Conservation (phyloP, 139 green algal genomes). For the Chlorella sp. region DNA sequence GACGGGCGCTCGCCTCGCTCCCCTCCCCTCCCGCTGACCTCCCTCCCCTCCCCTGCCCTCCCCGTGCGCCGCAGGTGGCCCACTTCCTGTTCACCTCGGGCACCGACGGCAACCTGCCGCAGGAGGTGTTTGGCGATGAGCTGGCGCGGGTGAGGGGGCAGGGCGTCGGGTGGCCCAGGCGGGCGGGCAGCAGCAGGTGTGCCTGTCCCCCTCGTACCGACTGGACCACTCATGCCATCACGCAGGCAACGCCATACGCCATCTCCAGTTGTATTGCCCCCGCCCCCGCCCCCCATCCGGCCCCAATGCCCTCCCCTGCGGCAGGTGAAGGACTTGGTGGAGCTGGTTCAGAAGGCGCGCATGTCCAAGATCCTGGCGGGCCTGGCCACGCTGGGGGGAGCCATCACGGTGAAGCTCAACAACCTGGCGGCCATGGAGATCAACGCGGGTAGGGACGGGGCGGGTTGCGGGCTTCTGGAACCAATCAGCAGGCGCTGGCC, state of each 20-base stretch:
- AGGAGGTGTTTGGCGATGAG: conserved; percentile 46
- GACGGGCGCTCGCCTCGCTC: too few relatives aligned
- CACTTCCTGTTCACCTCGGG: conserved; percentile 49
- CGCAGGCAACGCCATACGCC: not conserved
- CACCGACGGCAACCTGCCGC: conserved; percentile 42
- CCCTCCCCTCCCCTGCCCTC: too few relatives aligned
- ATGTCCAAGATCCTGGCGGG: conserved; percentile 84
- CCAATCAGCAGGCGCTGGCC: too few relatives aligned
- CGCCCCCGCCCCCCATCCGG: not conserved
- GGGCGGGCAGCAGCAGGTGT: not conserved
- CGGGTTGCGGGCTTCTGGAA: too few relatives aligned
- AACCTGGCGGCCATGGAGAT: conserved; percentile 83
- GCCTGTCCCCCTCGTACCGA: too few relatives aligned
- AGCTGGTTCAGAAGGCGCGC: conserved; percentile 76
- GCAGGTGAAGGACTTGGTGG: conserved; percentile 72
- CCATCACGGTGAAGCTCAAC: conserved; percentile 88
- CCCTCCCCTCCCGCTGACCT: too few relatives aligned
- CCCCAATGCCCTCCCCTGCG: too few relatives aligned
- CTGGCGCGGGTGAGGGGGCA: conserved; percentile 18
- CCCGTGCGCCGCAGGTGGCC: not conserved
- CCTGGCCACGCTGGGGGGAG: conserved; percentile 65
- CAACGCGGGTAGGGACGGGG: conserved; percentile 60
- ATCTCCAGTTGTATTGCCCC: too few relatives aligned
- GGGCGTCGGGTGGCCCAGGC: not conserved
- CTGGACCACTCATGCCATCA: too few relatives aligned